Base-by-base conservation (phyloP, 1,284 basidiomycete species). In the Lentinula novae-zelandiae region DNA sequence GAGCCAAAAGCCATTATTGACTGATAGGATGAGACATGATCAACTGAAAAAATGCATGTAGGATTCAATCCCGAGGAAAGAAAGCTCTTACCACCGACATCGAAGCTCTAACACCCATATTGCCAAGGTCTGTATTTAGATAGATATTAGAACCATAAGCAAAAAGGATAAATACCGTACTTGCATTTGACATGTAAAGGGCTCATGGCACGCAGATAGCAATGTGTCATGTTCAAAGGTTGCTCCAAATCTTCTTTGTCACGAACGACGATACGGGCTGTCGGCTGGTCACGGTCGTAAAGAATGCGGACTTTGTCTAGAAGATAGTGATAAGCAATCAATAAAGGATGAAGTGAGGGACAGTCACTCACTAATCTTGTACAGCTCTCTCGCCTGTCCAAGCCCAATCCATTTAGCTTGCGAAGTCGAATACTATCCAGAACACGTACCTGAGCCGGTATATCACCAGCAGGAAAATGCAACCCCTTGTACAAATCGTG, bases 151-250 rank as follows among this genome's bases (percentile, higher is more conserved):
- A 53, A 36, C 34, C 3, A 20, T 10, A 52, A 9, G 5, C 57
- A 17, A 27, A 20, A 13, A 48, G 61, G 10, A 38, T 27, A 46
- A 9, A 39, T 53, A 59, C 53, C 12, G 71, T 83, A 46, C 42
- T 56, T 67, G 90, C 89, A 95, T 76, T 93, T 89, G 67, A 93
- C 75, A 70, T 95, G 93, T 60, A 95, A 93, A 1, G 93, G 93
- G 68, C 90, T 92, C 92, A 95, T 95, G 1, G 93, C 92, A 15
- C 93, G 85, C 12, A 95, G 77, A 69, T 90, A 92, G 63, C 87
- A 91, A 71, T 95, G 90, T 0, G 93, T 94, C 92, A 95, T 94
- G 70, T 95, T 86, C 80, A 95, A 76, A 1, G 93, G 92, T 2
- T 75, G 75, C 44, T 88, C 82, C 6, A 95, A 77, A 71, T 95